Evolutionary conservation across 306 rosid genomes (phyloP), one percentile per base, ranked within the genome.

Genomic region (Prunus armeniaca): DNA sequence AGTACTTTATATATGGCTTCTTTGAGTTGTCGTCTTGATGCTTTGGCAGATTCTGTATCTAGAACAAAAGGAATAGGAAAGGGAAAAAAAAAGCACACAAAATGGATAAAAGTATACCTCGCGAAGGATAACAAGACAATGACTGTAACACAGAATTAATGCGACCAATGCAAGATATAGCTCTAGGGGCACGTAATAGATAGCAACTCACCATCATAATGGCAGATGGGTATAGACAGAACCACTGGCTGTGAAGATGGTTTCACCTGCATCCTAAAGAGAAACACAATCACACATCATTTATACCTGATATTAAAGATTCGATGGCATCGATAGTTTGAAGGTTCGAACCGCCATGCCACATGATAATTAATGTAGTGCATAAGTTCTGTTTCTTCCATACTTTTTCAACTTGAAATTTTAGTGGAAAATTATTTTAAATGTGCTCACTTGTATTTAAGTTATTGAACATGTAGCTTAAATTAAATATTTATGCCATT

Each of bases 21-120:
- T 87, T 89, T 91, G 75, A 94, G 98, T 78, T 94, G 97, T 61
- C 56, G 82, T 71, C 97, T 90, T 0, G 95, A 91, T 80, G 93
- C 91, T 90, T 74, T 88, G 46, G 97, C 93, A 62, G 92, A 76
- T 85, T 90, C 93, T 60, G 96, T 90, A 89, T 94, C 98, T 94
- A 32, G 50, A 19, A 9, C 1, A 65, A 65, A 85, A 66, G 75
- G 76, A 61, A 77, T 73, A 65, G 56, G 69, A 38, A 38, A 6
- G 43, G 9, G 43, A 77, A 25, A 76, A 70, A 50, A 34, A 12
- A 55, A 54, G 45, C 43, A 65, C 78, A 64, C 67, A 49, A 69
- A 27, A 43, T 41, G 43, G 34, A 61, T 38, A 63, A 63, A 54
- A 45, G 34, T 9, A 1, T 28, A 66, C 11, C 3, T 11, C 14